Base-by-base conservation (phyloP, 305 asterid genomes). In the Monarda citriodora region DNA sequence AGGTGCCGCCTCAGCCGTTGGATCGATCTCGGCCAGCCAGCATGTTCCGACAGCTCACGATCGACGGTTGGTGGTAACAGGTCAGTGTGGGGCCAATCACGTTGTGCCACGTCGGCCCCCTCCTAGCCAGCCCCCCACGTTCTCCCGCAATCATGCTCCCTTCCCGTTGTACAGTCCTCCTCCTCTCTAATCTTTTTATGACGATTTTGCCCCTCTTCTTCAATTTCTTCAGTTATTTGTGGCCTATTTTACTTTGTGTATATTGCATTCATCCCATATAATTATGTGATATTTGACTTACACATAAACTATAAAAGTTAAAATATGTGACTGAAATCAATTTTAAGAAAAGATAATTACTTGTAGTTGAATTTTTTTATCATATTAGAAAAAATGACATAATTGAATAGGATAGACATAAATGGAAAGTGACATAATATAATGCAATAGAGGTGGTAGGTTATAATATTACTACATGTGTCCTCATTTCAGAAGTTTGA, bases 21-120 rank as follows among this genome's bases (percentile, higher is more conserved):
- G 76, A 77, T 75, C 64, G 18, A 23, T 41, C 68, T 26, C 16
- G 50, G 59, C 61, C 56, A 21, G 16, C 74, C 77, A 65, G 64
- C 80, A 73, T 68, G 67, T 74, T 67, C 72, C 32, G 80, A 73
- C 87, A 88, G 58, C 84, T 81, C 82, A 77, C 42, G 66, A 21
- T 53, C 67, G 63, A 79, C 80, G 84, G 87, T 69, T 73, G 91
- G 77, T 69, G 79, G 67, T 63, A 73, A 46, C 68, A 62, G 67
- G 68, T 59, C 67, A 61, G 53, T 14, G 78, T 74, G 72, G 79
- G 80, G 44, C 89, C 89, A 76, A 74, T 77, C 84, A 85, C 82
- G 80, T 81, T 74, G 60, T 67, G 95, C 91, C 91, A 85, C 86
- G 80, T 80, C 63, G 73, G 79, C 74, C 21, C 70, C 65, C 14